Evolutionary conservation across 2,329 filamentous ascomycete species (phyloP).

Genomic region (Claviceps spartinae): DNA sequence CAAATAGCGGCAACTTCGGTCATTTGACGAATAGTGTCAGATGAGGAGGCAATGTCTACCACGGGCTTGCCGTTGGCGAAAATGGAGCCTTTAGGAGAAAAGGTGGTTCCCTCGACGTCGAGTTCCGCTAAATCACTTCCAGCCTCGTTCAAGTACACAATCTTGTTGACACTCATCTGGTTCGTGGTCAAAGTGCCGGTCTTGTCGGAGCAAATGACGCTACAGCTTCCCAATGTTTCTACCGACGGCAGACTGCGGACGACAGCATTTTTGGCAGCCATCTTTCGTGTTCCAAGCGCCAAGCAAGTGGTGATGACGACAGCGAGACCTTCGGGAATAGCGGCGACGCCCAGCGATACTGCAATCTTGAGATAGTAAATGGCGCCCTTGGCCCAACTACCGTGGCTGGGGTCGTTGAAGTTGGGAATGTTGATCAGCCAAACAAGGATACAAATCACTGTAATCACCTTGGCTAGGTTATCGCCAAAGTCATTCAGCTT

Average conservation of each 20-base stretch:
- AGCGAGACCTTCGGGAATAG: constrained; percentile 92
- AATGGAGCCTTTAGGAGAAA: constrained; percentile 69
- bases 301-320: constrained; percentile 99
- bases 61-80: constrained; percentile 53
- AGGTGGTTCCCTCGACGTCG: constrained; percentile 85
- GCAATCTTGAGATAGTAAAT: constrained; percentile 99
- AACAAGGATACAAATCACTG: constrained; percentile 86
- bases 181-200: constrained; percentile 97
- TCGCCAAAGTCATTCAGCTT: constrained; percentile 98
- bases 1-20: constrained; percentile 61
- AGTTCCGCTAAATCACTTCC: constrained; percentile 71
- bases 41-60: constrained; percentile 54
- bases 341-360: constrained; percentile 92
- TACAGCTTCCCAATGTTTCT: constrained; percentile 96
- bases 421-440: constrained; percentile 98
- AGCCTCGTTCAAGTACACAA: constrained; percentile 66
- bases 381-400: constrained; percentile 87
- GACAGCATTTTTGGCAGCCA: constrained; percentile 97
- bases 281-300: constrained; percentile 90
- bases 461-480: constrained; percentile 92
- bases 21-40: constrained; percentile 68
- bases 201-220: constrained; percentile 98
- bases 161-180: constrained; percentile 95
- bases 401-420: constrained; percentile 89
- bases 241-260: constrained; percentile 93